phyloP scores from a whole-genome alignment of 2,329 filamentous ascomycete genomes.

The Venturia nashicola region DNA sequence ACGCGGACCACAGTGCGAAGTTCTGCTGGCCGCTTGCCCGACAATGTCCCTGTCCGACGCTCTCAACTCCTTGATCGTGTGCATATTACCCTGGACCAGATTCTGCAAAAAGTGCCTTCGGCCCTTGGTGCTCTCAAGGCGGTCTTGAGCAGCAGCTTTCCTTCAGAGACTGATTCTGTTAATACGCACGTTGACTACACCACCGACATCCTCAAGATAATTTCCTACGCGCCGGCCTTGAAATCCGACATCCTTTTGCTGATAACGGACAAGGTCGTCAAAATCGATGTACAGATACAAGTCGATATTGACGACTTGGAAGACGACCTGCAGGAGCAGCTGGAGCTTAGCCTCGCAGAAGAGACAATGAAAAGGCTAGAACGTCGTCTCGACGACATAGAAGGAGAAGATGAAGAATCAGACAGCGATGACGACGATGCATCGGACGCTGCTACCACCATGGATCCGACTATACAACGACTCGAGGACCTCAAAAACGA shows the following conservation, averaged over 20 bases:
- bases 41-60: constrained; percentile 45
- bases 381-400: constrained; percentile 31
- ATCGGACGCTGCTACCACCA: constrained; percentile 47
- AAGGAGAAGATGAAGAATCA: constrained; percentile 32
- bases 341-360: constrained; percentile 60
- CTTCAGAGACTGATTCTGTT: constrained; percentile 63
- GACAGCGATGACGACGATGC: constrained; percentile 29
- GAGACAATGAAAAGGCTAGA: constrained; percentile 30
- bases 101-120: constrained; percentile 72
- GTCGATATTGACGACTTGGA: constrained; percentile 86
- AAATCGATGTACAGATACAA: constrained; percentile 92
- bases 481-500: constrained; percentile 66
- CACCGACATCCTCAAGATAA: constrained; percentile 66
- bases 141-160: constrained; percentile 57
- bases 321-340: constrained; percentile 82
- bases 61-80: constrained; percentile 58
- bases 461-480: constrained; percentile 51
- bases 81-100: constrained; percentile 62
- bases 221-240: constrained; percentile 65
- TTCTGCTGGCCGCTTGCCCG: constrained; percentile 39
- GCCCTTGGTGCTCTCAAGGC: constrained; percentile 58
- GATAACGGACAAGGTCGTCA: constrained; percentile 76
- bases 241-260: constrained; percentile 70
- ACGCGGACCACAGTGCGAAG: constrained; percentile 23
- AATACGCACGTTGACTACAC: constrained; percentile 80